Evolutionary conservation across 2,329 filamentous ascomycete species (phyloP).

Genomic region (Penicillium glabrum): DNA sequence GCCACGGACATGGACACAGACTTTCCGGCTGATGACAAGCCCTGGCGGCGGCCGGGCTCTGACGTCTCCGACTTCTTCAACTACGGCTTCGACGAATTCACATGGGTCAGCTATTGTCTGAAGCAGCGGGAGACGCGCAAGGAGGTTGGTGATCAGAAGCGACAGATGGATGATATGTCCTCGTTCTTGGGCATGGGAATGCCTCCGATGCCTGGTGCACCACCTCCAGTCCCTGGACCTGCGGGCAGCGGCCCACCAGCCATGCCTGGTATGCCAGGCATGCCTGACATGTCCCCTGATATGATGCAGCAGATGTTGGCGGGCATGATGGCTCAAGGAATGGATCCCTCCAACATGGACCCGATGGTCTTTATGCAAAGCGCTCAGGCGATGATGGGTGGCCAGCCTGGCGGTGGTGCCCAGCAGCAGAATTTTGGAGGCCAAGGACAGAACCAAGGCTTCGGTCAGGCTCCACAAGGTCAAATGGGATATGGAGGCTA

Average conservation of each 20-base stretch:
- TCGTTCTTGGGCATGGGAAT: constrained; percentile 56
- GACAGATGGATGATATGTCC: constrained; percentile 61
- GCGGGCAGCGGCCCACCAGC: constrained; percentile 31
- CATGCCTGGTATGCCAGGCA: constrained; percentile 41
- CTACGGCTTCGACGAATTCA: constrained; percentile 98
- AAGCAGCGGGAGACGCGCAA: constrained; percentile 79
- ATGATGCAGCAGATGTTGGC: constrained; percentile 62
- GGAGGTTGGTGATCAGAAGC: constrained; percentile 80
- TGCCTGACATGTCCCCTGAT: constrained; percentile 54
- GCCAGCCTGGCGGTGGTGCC: constrained; percentile 39
- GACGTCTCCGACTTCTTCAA: constrained; percentile 98
- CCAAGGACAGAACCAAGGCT: constrained; percentile 33
- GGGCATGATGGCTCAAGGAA: constrained; percentile 54
- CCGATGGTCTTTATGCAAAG: constrained; percentile 56
- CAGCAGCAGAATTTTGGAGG: constrained; percentile 39
- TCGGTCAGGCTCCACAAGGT: constrained; percentile 38
- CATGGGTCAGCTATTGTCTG: constrained; percentile 89
- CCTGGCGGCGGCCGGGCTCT: constrained; percentile 91
- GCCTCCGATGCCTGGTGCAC: constrained; percentile 45
- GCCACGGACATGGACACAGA: constrained; percentile 76
- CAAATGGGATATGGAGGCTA: constrained; percentile 46
- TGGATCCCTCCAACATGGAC: constrained; percentile 55
- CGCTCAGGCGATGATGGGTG: constrained; percentile 52
- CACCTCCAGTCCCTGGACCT: constrained; percentile 24
- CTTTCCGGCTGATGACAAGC: constrained; percentile 75